These are phyloP conservation scores for Ustilago esculenta DNA, from an alignment of 1,284 basidiomycete genomes.

Conservation along the genomic window DNA sequence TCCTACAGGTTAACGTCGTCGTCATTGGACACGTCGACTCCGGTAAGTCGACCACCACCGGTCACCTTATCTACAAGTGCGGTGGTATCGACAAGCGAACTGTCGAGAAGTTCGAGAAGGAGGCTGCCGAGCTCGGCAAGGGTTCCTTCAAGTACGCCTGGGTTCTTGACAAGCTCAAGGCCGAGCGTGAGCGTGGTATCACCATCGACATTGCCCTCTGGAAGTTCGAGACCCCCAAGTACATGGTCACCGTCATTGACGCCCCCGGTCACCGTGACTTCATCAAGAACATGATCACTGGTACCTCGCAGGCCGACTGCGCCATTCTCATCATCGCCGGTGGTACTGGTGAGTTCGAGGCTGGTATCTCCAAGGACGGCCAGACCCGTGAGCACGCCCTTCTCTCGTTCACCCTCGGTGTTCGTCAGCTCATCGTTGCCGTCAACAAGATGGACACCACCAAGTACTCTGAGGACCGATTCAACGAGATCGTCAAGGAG, in stretches of 20 bases:
- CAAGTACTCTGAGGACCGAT: constrained; percentile 99
- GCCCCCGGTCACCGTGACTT: constrained; percentile 99
- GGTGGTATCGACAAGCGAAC: constrained; percentile 99
- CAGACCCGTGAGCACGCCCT: constrained; percentile 99
- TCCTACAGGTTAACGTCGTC: constrained; percentile 66
- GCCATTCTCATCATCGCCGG: constrained; percentile 99
- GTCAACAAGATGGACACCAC: constrained; percentile 99
- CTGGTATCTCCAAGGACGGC: constrained; percentile 99
- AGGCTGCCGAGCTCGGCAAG: constrained; percentile 99
- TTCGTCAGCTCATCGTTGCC: constrained; percentile 99
- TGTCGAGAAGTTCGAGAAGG: constrained; percentile 99
- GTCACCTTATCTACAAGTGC: constrained; percentile 99
- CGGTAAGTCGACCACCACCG: constrained; percentile 98
- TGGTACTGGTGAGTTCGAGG: constrained; percentile 99
- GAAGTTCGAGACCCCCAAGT: constrained; percentile 69
- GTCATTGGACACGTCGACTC: constrained; percentile 68
- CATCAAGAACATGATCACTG: constrained; percentile 84
- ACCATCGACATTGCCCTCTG: constrained; percentile 94
- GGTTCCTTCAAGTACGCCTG: constrained; percentile 97
- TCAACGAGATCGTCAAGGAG: constrained; percentile 99
- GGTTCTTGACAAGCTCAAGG: constrained; percentile 99
- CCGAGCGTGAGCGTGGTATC: constrained; percentile 98
- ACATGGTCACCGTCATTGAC: constrained; percentile 82
- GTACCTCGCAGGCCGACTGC: constrained; percentile 99
- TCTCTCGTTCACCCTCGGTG: constrained; percentile 99